Base-by-base conservation (phyloP, 148 eudicot genomes). In the Dianthus caryophyllus region DNA sequence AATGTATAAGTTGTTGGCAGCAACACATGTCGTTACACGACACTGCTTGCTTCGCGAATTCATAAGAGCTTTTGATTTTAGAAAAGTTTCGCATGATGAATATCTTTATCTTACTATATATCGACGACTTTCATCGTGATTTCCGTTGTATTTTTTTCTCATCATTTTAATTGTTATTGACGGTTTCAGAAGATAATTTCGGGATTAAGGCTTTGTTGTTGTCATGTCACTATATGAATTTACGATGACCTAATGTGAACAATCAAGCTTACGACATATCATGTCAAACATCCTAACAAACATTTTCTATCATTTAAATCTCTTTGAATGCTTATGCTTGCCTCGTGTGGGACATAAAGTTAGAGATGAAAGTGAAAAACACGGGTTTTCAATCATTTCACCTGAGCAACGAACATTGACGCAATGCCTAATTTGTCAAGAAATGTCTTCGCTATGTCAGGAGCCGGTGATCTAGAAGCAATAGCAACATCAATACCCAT, bases 391-490 rank as follows among this genome's bases (percentile, higher is more conserved):
- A 33, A 39, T 17, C 20, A 31, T 44, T 83, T 81, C 71, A 94
- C 99, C 93, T 94, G 87, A 36, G 99, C 85, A 15, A 88, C 90
- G 77, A 94, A 90, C 91, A 94, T 83, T 18, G 89, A 80, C 71
- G 78, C 83, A 30, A 94, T 77, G 66, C 80, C 89, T 78, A 94
- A 76, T 72, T 94, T 94, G 49, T 84, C 88, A 22, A 94, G 86
- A 76, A 90, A 94, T 10, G 92, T 76, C 74, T 85, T 87, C 18
- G 99, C 99, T 50, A 86, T 88, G 80, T 90, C 99, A 1, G 90
- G 80, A 73, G 99, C 84, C 60, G 99, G 99, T 25, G 99, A 90
- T 83, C 99, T 85, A 52, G 99, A 94, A 64, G 99, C 99, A 77
- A 94, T 81, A 31, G 99, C 97, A 65, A 90, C 57, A 75, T 81